Evolutionary conservation across 768 basidiomycete genomes (phyloP), one percentile per base, ranked within the genome.

Genomic region (Xerocomellus chrysenteron): DNA sequence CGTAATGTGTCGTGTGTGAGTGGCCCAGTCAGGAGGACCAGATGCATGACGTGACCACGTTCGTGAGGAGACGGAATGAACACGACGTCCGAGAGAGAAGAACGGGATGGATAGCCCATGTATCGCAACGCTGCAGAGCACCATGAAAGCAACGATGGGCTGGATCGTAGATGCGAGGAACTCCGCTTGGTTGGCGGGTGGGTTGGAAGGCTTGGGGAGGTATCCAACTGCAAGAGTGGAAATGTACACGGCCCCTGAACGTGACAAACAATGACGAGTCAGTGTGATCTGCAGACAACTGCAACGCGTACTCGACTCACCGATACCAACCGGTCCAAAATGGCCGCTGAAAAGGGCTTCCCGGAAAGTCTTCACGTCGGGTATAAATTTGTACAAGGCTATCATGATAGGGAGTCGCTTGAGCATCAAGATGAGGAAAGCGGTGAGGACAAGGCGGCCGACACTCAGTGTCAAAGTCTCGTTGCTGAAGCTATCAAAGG

Each of bases 341-440:
- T 98, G 95, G 0, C 97, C 97, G 40, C 84, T 88, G 73, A 99
- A 99, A 4, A 95, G 61, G 0, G 97, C 96, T 73, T 99, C 97
- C 44, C 92, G 80, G 58, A 94, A 83, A 0, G 90, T 98, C 77
- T 96, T 97, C 63, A 98, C 83, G 67, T 99, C 96, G 1, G 97
- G 97, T 56, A 98, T 96, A 83, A 88, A 98, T 66, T 77, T 86
- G 75, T 96, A 97, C 40, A 95, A 70, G 0, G 83, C 84, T 26
- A 97, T 76, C 71, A 98, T 90, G 58, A 87, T 68, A 0, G 97
- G 97, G 16, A 98, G 76, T 16, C 97, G 80, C 32, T 93, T 83
- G 17, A 98, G 74, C 3, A 94, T 62, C 49, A 99, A 76, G n/a
- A 98, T 81, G 50, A 88, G 78, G 50, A 98, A 78, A 3, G 90